Percentiles rank a stretch among this genome's conserved stretches.
These are phyloP conservation scores for Tuber borchii DNA, from an alignment of 495 filamentous ascomycete genomes.

Conservation along the genomic window DNA sequence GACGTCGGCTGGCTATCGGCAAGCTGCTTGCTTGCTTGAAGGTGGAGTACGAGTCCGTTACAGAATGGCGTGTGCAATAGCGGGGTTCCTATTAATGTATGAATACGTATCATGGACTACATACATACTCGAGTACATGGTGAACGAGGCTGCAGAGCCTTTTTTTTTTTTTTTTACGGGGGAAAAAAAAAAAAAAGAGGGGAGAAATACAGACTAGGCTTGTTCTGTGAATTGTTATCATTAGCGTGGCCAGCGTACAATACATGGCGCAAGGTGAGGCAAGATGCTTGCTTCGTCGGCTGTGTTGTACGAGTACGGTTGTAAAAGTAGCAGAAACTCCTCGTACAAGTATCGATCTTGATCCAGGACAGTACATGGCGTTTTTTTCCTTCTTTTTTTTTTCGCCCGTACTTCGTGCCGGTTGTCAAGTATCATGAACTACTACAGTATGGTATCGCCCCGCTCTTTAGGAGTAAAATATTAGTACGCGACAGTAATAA, in stretches of 20 bases:
- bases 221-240: background rate
- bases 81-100: background rate
- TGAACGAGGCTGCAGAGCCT: background rate
- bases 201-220: background rate
- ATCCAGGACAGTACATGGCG: background rate
- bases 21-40: background rate
- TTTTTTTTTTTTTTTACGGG: background rate
- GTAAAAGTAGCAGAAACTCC: background rate
- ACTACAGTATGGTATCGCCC: background rate
- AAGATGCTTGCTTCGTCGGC: background rate
- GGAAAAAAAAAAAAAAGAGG: background rate
- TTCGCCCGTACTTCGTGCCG: background rate
- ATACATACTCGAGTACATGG: background rate
- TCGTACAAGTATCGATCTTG: background rate
- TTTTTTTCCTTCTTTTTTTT: background rate
- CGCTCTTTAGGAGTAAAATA: background rate
- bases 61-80: background rate
- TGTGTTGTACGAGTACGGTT: background rate
- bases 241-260: background rate
- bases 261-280: background rate
- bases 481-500: background rate
- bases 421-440: background rate
- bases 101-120: constrained; percentile 1
- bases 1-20: background rate
- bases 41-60: background rate